Conservation (phyloP, 2,329 filamentous ascomycete genomes). For the Pseudogymnoascus sp. region DNA sequence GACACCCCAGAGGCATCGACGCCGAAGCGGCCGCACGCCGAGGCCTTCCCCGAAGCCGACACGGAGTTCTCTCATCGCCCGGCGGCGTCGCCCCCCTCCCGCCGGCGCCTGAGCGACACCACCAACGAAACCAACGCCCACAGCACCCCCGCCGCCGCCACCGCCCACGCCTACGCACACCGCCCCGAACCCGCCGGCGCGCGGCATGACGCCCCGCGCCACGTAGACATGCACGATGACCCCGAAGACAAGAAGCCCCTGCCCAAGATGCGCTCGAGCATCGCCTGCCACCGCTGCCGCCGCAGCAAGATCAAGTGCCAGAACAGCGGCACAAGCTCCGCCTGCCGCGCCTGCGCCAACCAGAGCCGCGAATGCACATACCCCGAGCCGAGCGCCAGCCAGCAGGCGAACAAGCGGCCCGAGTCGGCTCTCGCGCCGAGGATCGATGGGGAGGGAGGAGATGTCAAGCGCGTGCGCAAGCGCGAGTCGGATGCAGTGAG, state of each 20-base stretch:
- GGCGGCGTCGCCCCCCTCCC: constrained; percentile 19
- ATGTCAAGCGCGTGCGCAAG: constrained; percentile 36
- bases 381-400: constrained; percentile 41
- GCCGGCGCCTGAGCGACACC: not conserved
- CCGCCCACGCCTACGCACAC: not conserved
- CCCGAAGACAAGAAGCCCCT: constrained; percentile 35
- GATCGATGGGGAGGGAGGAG: constrained; percentile 22
- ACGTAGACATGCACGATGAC: constrained; percentile 12
- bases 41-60: constrained; percentile 24
- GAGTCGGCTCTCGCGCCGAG: constrained; percentile 23
- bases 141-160: not conserved
- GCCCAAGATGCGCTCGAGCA: constrained; percentile 62
- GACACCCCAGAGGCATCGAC: constrained; percentile 22
- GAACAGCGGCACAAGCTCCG: constrained; percentile 62
- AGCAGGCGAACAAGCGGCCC: constrained; percentile 22
- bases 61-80: constrained; percentile 21
- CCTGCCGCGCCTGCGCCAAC: constrained; percentile 66
- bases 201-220: not conserved
- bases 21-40: constrained; percentile 27
- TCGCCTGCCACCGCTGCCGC: constrained; percentile 68
- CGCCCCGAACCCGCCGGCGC: not conserved
- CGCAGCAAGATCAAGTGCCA: constrained; percentile 82
- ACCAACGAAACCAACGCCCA: not conserved
- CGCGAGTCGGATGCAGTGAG: constrained; percentile 37
- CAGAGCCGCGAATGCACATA: constrained; percentile 66